Conservation (phyloP, 306 rosid species). For the Cucumis hystrix region DNA sequence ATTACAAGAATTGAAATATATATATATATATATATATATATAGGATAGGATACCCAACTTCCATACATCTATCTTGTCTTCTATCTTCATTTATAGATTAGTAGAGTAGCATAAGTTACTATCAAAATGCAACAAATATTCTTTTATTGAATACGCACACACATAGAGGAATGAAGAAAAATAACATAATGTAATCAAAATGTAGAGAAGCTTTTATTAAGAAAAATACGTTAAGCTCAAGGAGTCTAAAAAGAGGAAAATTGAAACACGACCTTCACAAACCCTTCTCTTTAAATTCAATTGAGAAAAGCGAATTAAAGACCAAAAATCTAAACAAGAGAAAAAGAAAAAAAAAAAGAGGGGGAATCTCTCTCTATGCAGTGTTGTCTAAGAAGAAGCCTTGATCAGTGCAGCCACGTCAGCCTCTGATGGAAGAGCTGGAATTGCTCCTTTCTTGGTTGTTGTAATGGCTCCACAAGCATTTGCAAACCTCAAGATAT, state of each 20-base stretch:
- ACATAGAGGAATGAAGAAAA: no score
- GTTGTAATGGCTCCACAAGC: conserved; percentile 96
- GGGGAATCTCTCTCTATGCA: neutral
- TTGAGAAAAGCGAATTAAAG: neutral
- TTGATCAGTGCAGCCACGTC: conserved; percentile 41
- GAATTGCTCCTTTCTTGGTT: conserved; percentile 81
- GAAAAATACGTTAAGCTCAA: neutral
- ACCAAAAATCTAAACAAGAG: neutral
- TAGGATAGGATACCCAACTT: no score
- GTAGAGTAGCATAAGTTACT: no score
- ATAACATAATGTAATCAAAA: neutral
- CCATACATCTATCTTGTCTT: no score
- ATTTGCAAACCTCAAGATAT: conserved; percentile 50
- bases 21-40: no score
- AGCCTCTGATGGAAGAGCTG: conserved; percentile 63
- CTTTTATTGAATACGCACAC: no score
- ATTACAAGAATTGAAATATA: no score
- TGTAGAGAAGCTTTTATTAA: neutral
- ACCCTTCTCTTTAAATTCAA: neutral
- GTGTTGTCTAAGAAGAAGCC: conserved; percentile 13
- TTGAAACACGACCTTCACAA: neutral
- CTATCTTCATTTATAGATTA: no score
- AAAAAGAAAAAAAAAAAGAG: neutral
- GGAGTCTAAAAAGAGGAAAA: neutral
- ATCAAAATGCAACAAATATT: no score